Conservation (phyloP, 805 yeast genomes). For the Wickerhamiella dianesei region DNA sequence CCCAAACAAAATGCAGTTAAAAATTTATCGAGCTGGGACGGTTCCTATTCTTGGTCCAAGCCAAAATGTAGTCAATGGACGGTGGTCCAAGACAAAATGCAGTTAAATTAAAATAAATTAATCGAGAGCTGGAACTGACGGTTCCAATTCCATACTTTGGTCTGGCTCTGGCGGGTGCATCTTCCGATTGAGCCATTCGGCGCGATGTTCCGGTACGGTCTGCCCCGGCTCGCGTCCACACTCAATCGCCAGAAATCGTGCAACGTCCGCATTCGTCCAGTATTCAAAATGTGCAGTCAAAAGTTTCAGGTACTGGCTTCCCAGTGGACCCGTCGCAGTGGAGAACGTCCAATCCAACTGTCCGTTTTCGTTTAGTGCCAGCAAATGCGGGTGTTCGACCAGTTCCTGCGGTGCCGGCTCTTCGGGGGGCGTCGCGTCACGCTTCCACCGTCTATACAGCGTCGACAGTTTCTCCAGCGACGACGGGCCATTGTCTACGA, state of each 20-base stretch:
- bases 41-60: too few relatives aligned
- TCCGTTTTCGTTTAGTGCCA: constrained; percentile 55
- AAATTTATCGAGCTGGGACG: too few relatives aligned
- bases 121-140: background rate
- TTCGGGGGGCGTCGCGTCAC: background rate
- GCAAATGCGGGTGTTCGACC: constrained; percentile 23
- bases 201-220: constrained; percentile 16
- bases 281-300: constrained; percentile 82
- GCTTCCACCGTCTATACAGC: background rate
- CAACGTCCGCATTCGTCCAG: constrained; percentile 75
- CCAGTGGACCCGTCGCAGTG: constrained; percentile 41
- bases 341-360: constrained; percentile 67
- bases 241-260: constrained; percentile 38
- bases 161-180: background rate
- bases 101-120: too few relatives aligned
- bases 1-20: too few relatives aligned
- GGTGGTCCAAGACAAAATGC: too few relatives aligned
- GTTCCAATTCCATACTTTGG: background rate
- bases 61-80: too few relatives aligned
- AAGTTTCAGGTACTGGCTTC: constrained; percentile 66
- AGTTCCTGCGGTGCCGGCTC: background rate
- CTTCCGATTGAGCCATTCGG: constrained; percentile 9
- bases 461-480: background rate
- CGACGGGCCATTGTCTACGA: background rate
- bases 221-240: constrained; percentile 24